Base-by-base conservation (phyloP, 169 alveolate species). In the Cryptosporidium meleagridis region DNA sequence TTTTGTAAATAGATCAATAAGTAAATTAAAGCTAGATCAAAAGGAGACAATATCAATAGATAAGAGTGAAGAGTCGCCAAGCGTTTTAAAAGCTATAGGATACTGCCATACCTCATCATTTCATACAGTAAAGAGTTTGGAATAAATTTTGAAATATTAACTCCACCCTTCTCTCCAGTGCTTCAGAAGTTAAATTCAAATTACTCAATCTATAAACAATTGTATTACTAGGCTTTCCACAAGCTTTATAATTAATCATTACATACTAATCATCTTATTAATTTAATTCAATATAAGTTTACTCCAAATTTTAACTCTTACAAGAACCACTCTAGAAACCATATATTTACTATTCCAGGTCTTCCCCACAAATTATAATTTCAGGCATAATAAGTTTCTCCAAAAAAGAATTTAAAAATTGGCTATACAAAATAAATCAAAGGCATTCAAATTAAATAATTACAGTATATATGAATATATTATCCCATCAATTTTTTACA, bases 71-170 rank as follows among this genome's bases (percentile, higher is more conserved):
- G 52, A 23, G 5, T 29, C 12, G 2, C 41, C 44, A 10, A 33
- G 21, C 14, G 37, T 35, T 18, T 37, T 35, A 9, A 29, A 73
- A 18, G 21, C 61, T 58, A 23, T 70, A 59, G 59, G 37, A 35
- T 73, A 52, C n/a, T 73, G 71, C 55, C n/a, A 73, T 23, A 73
- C 86, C 14, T 51, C 59, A 73, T 73, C 86, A 26, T 73, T 53
- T 14, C 23, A 52, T 12, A 73, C 86, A 2, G 86, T 58, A 37
- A 52, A 55, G 41, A 73, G 86, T 55, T 12, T 33, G 35, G 86
- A 73, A 41, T 73, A 55, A 37, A 51, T 23, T 12, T 14, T 21
- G 6, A 31, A 31, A 10, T 69, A 2, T n/a, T 0, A 55, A 21
- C 14, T 0, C 14, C 48, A 6, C 35, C 35, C 35, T 31, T 31